Base-by-base conservation (phyloP, 345 rosid genomes). In the Excoecaria cochinchinensis region DNA sequence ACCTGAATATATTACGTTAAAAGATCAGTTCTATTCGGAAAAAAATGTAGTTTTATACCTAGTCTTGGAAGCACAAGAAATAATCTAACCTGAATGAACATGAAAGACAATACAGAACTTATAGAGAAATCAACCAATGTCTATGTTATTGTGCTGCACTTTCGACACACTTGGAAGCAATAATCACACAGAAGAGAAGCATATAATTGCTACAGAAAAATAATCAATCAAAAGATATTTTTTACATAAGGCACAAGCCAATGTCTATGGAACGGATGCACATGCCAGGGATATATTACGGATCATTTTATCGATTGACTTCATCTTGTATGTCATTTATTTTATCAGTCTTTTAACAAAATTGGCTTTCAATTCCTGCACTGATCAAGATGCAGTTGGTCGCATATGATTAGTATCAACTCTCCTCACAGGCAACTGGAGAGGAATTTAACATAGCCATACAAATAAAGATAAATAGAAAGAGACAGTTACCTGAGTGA, bases 401-500 rank as follows among this genome's bases (percentile, higher is more conserved):
- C 51, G 47, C 11, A 52, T 10, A 31, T 56, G 47, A 64, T 14
- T 51, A 44, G 44, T 11, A 51, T 16, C 16, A 51, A 70, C 25
- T 36, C 9, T 65, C 36, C 14, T 63, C 17, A n/a, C 25, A 13
- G 48, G 7, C 19, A 55, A 50, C 3, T 5, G 5, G 53, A 39
- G 36, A 17, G 48, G 8, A 55, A 11, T n/a, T 38, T 10, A 7
- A 25, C 8, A 39, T 13, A 57, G 9, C 12, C 11, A 57, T 5
- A 19, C 11, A 15, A 14, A 60, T n/a, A 16, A 21, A 63, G 15
- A 56, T 4, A 58, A 25, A 71, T 25, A 4, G 24, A 53, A 46
- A 58, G 51, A 52, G 36, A 74, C 21, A 44, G 14, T 67, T 78
- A 95, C 98, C 98, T 79, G 97, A 87, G 31, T 84, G 85, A 74